Conservation (phyloP, 305 asterid species). For the Withania somnifera region DNA sequence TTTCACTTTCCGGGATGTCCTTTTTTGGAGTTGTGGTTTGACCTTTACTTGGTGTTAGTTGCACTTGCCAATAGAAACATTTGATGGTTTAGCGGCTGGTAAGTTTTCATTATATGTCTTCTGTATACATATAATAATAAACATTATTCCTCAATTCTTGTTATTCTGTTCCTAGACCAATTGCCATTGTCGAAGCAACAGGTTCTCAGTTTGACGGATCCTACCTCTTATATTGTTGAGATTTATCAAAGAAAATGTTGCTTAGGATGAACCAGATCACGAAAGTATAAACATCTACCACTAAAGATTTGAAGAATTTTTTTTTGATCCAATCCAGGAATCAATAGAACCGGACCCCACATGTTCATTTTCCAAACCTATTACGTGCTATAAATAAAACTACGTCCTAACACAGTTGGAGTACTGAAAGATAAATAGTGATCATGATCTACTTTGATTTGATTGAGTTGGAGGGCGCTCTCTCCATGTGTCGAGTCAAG, state of each 20-base stretch:
- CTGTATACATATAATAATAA: not conserved
- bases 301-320: no score
- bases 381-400: not conserved
- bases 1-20: not conserved
- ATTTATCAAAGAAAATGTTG: not conserved
- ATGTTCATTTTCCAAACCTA: not conserved
- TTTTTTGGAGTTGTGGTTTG: not conserved
- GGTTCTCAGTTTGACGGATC: not conserved
- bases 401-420: not conserved
- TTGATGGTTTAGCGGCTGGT: not conserved
- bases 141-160: not conserved
- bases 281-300: no score
- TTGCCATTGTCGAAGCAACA: not conserved
- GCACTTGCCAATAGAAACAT: not conserved
- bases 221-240: not conserved
- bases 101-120: not conserved
- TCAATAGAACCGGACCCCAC: not conserved
- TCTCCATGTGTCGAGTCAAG: not conserved
- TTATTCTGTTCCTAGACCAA: not conserved
- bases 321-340: no score
- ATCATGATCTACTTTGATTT: not conserved
- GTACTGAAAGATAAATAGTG: not conserved
- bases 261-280: not conserved
- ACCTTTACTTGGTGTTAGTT: not conserved
- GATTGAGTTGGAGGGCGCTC: not conserved